Evolutionary conservation across 768 basidiomycete genomes (phyloP), one percentile per base, ranked within the genome.

Genomic region (Omphalotus guepiniiformis): DNA sequence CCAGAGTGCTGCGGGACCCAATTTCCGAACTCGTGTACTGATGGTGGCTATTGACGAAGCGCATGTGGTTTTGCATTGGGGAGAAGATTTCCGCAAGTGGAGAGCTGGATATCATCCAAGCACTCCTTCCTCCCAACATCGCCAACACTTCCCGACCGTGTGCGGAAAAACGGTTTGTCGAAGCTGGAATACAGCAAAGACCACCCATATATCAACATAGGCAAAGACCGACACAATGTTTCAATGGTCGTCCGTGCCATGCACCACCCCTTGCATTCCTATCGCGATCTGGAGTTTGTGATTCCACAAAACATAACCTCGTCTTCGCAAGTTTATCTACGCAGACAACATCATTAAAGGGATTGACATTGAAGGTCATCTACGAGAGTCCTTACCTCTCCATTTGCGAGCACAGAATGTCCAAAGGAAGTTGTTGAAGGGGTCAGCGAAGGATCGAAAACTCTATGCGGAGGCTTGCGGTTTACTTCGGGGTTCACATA

Each of bases 51-150:
- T 61, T n/a, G 59, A 61, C 43, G 57, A 61, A 44, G 54, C 52
- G 2, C 59, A 61, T 30, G 56, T 55, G 32, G 19, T 61, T 12
- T 52, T 50, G 6, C 54, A 60, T 22, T 61, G 59, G 59, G 59
- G 58, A 13, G 47, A 30, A 4, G 39, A 44, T 19, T 61, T 61
- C 42, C 50, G 55, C 16, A 58, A 58, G 36, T 21, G 48, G 29
- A 1, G 21, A 28, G 13, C 44, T 60, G 6, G 56, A 50, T 0
- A 37, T 23, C 1, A 18, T 57, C 4, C 51, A 56, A 15, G 40
- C 47, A 13, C 52, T 53, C 21, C 52, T 60, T 1, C 53, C 59
- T 53, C 26, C 52, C 48, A 1, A 23, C 52, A 9, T 55, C 58
- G 5, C 58, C 59, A 6, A 59, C 59, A 0, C 49, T 60, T 7